phyloP scores from a whole-genome alignment of 441 rosid genomes.

The Metrosideros polymorpha region DNA sequence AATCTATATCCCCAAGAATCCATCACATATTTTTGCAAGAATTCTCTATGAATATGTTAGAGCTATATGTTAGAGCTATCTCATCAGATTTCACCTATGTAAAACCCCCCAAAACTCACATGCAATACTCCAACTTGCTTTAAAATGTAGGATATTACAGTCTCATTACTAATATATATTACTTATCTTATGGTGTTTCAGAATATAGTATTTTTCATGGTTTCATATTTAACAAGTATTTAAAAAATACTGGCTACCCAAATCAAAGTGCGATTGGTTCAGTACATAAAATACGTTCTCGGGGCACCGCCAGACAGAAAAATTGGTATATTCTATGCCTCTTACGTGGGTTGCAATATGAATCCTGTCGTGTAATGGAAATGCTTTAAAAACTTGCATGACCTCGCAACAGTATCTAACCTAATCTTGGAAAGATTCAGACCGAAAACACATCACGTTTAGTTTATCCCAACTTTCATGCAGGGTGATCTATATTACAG shows the following conservation, averaged over 20 bases:
- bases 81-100: not conserved
- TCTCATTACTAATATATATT: not conserved
- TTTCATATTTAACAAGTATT: not conserved
- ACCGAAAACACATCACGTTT: not conserved
- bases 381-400: not conserved
- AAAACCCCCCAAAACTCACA: not conserved
- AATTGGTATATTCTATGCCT: not conserved
- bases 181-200: not conserved
- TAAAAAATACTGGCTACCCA: not conserved
- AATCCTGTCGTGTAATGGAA: constrained; percentile 7
- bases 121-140: not conserved
- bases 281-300: not conserved
- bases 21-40: not conserved
- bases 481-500: not conserved
- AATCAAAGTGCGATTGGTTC: not conserved
- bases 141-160: not conserved
- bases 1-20: not conserved
- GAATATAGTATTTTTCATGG: not conserved
- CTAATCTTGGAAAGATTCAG: constrained; percentile 2
- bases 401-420: constrained; percentile 9
- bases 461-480: not conserved
- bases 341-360: not conserved
- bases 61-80: not conserved
- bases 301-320: not conserved
- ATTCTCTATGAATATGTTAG: not conserved